Conservation (phyloP, 2,329 filamentous ascomycete genomes). For the Dendrostoma leiphaemia region DNA sequence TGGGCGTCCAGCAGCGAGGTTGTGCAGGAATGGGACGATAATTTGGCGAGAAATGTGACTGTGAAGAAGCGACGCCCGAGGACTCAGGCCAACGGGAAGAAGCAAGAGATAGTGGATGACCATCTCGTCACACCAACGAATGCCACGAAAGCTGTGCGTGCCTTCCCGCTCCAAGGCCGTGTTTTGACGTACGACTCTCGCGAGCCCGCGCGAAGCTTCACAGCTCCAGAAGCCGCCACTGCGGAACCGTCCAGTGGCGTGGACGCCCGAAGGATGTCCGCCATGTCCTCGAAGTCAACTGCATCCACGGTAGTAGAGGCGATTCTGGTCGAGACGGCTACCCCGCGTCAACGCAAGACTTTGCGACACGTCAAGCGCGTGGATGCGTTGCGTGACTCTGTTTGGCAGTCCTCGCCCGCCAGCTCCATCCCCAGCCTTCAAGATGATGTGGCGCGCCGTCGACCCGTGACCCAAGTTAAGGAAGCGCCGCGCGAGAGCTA, state of each 20-base stretch:
- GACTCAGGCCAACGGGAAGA: constrained; percentile 24
- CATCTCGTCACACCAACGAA: constrained; percentile 47
- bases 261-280: constrained; percentile 50
- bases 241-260: constrained; percentile 34
- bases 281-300: constrained; percentile 52
- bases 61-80: constrained; percentile 45
- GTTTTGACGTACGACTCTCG: constrained; percentile 37
- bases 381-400: constrained; percentile 46
- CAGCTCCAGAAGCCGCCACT: constrained; percentile 22
- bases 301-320: constrained; percentile 58
- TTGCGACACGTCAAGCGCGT: constrained; percentile 62
- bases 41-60: constrained; percentile 51
- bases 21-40: constrained; percentile 55
- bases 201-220: constrained; percentile 28
- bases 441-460: constrained; percentile 14
- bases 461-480: constrained; percentile 24
- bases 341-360: constrained; percentile 47
- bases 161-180: constrained; percentile 44
- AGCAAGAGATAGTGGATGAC: constrained; percentile 45
- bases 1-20: constrained; percentile 50
- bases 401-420: constrained; percentile 38
- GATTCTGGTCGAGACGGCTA: constrained; percentile 50
- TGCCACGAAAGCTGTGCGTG: constrained; percentile 48
- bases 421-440: constrained; percentile 39
- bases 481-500: constrained; percentile 41